Evolutionary conservation across 1,139 yeast species (phyloP).

Genomic region (Pichia sp.): DNA sequence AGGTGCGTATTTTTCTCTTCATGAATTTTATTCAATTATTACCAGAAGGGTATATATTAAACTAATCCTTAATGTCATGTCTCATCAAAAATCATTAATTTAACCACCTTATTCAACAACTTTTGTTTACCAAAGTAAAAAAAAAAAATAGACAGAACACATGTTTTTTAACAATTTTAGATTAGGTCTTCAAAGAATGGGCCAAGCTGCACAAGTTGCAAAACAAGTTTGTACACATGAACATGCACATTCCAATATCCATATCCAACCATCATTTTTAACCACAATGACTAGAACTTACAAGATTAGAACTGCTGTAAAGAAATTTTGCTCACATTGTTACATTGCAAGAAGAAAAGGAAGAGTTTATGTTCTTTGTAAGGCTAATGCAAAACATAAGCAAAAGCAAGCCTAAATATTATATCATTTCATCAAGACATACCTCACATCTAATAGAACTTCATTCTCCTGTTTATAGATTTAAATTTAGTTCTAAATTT

Average conservation of each 20-base stretch:
- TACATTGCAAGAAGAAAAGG: slow-evolving; percentile 94
- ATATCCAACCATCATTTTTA: slow-evolving; percentile 14
- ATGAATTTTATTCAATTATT: too few relatives aligned
- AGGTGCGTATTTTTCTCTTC: too few relatives aligned
- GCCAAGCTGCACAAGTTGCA: slow-evolving; percentile 11
- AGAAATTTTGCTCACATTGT: slow-evolving; percentile 88
- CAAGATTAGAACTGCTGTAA: slow-evolving; percentile 77
- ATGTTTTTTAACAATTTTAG: slow-evolving; percentile 19
- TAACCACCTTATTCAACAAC: too few relatives aligned
- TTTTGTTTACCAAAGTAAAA: too few relatives aligned
- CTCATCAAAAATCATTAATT: too few relatives aligned
- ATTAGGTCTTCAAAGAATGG: slow-evolving; percentile 17
- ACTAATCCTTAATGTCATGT: too few relatives aligned
- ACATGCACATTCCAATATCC: slow-evolving; percentile 13
- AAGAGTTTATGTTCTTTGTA: slow-evolving; percentile 86
- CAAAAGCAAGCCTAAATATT: slow-evolving; percentile 79
- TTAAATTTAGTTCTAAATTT: too few relatives aligned
- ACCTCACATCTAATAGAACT: too few relatives aligned
- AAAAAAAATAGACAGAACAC: too few relatives aligned
- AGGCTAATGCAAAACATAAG: slow-evolving; percentile 88
- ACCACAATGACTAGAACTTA: slow-evolving; percentile 41
- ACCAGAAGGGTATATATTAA: too few relatives aligned
- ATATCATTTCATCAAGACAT: too few relatives aligned
- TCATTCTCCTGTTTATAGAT: background rate
- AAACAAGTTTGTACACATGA: slow-evolving; percentile 11